A percentile compares a stretch with the other conserved stretches of the same genome.
These are phyloP conservation scores for Aspergillus oerlinghausenensis DNA, from an alignment of 2,329 filamentous ascomycete genomes.

Conservation along the genomic window DNA sequence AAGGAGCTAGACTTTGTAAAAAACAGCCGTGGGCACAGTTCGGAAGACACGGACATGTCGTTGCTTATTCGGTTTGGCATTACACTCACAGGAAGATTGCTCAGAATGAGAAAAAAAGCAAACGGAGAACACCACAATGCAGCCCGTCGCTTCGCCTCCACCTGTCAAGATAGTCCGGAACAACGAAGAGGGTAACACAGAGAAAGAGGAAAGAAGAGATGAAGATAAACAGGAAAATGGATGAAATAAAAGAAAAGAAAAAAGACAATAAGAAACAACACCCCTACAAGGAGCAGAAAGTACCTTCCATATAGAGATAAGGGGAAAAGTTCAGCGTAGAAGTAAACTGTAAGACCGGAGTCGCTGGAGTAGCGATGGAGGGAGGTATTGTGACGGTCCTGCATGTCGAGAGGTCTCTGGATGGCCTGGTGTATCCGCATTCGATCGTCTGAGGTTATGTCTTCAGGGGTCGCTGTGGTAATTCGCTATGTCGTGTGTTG, in stretches of 20 bases:
- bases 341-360: conserved; percentile 8
- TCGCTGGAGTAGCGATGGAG: conserved; percentile 19
- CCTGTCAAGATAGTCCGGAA: conserved; percentile 18
- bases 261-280: conserved; percentile 15
- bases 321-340: conserved; percentile 15
- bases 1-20: neutral
- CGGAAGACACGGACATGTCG: conserved; percentile 21
- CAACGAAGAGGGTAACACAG: conserved; percentile 4
- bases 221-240: conserved; percentile 9
- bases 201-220: conserved; percentile 8
- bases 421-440: conserved; percentile 16
- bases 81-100: conserved; percentile 26
- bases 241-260: conserved; percentile 7
- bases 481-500: conserved; percentile 20
- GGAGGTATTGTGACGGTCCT: conserved; percentile 16
- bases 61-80: conserved; percentile 28
- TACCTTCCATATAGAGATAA: conserved; percentile 23
- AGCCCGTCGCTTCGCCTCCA: conserved; percentile 25
- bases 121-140: conserved; percentile 26
- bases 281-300: conserved; percentile 19
- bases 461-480: conserved; percentile 25
- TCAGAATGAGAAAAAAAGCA: conserved; percentile 15
- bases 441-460: conserved; percentile 21
- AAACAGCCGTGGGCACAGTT: neutral
- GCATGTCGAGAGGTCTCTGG: conserved; percentile 18